These are phyloP conservation scores for Monoraphidium neglectum DNA, from an alignment of 139 green algal species.

Conservation along the genomic window DNA sequence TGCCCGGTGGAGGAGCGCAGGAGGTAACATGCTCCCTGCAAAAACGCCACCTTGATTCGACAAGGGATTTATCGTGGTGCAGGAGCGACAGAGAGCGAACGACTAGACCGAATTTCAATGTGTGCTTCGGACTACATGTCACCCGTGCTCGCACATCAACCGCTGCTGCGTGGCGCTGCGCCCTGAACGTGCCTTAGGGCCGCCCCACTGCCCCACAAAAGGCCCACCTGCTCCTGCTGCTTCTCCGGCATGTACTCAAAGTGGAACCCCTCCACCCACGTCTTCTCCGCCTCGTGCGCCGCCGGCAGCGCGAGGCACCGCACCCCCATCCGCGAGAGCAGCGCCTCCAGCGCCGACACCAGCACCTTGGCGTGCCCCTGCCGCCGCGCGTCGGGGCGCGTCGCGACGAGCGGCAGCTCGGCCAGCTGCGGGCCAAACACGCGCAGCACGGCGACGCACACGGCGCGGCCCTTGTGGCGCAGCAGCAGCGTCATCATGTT, in stretches of 20 bases:
- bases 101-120: too few relatives aligned
- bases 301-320: conserved; percentile 33
- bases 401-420: conserved; percentile 92
- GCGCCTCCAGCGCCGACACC: conserved; percentile 50
- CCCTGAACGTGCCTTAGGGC: too few relatives aligned
- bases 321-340: conserved; percentile 45
- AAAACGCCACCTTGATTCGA: too few relatives aligned
- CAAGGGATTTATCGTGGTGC: too few relatives aligned
- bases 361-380: conserved; percentile 78
- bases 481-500: conserved; percentile 86
- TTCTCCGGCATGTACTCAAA: conserved; percentile 46
- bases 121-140: too few relatives aligned
- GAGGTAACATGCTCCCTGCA: too few relatives aligned
- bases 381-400: conserved; percentile 61
- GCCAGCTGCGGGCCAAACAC: conserved; percentile 82
- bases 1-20: too few relatives aligned
- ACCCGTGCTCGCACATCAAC: too few relatives aligned
- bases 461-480: conserved; percentile 65
- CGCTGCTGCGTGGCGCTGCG: too few relatives aligned
- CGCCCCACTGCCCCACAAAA: too few relatives aligned
- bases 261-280: conserved; percentile 61
- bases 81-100: too few relatives aligned
- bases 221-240: conserved; percentile 43
- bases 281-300: conserved; percentile 48
- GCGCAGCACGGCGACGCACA: conserved; percentile 73